phyloP scores from a whole-genome alignment of 2,329 filamentous ascomycete genomes.

The Aphanoascus verrucosus region DNA sequence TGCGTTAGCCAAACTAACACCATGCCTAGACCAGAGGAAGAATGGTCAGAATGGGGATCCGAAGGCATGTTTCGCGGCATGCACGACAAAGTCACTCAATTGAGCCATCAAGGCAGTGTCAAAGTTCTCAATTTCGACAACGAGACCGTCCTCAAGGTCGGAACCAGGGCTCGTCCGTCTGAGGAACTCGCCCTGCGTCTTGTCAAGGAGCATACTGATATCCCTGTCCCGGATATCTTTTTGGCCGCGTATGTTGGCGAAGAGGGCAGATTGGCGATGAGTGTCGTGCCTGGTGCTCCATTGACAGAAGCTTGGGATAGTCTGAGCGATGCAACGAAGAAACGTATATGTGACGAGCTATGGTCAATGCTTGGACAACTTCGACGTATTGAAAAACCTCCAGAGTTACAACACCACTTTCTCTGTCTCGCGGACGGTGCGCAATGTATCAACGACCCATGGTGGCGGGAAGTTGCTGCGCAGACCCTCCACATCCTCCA shows the following conservation, averaged over 20 bases:
- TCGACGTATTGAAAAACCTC: slow-evolving; percentile 16
- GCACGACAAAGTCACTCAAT: slow-evolving; percentile 8
- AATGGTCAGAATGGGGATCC: slow-evolving; percentile 11
- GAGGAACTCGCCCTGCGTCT: slow-evolving; percentile 13
- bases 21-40: slow-evolving; percentile 1
- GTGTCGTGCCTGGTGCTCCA: slow-evolving; percentile 15
- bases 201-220: slow-evolving; percentile 16
- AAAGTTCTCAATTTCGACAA: slow-evolving; percentile 11
- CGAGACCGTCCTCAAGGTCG: slow-evolving; percentile 12
- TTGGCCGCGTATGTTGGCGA: slow-evolving; percentile 4
- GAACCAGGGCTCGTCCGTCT: slow-evolving; percentile 11
- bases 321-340: slow-evolving; percentile 17
- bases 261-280: slow-evolving; percentile 17
- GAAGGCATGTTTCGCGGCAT: slow-evolving; percentile 14
- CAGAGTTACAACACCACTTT: slow-evolving; percentile 15
- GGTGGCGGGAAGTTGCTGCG: slow-evolving; percentile 17
- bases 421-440: slow-evolving; percentile 21
- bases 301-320: slow-evolving; percentile 17
- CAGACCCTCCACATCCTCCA: slow-evolving; percentile 15
- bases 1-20: slow-evolving; percentile 3
- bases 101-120: slow-evolving; percentile 13
- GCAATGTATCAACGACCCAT: slow-evolving; percentile 16
- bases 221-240: slow-evolving; percentile 19
- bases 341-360: slow-evolving; percentile 18
- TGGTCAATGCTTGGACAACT: slow-evolving; percentile 19